Evolutionary conservation across 2,329 filamentous ascomycete species (phyloP), one percentile per base, ranked within the genome.

Genomic region (Magnaporthiopsis rhizophila): DNA sequence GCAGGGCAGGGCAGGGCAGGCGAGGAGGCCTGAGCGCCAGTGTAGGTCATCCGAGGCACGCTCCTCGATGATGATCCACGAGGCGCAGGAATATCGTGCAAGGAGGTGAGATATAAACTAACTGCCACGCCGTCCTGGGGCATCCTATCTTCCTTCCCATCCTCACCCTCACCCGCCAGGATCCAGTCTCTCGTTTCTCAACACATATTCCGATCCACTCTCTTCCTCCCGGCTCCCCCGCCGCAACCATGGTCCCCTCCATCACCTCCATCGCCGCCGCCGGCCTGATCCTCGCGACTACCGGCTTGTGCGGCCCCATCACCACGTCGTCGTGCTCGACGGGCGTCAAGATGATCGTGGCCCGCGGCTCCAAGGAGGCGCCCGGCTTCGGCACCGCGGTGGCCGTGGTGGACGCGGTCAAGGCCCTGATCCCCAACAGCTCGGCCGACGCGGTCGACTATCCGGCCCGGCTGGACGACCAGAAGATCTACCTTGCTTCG

Each of bases 391-490:
- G 75, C 24, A 69, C 70, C 8, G 71, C 73, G n/a, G 72, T 70
- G 3, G 58, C 66, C 24, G 72, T 77, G 8, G 74, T 74, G 2
- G 69, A 70, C 34, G 64, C 70, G 59, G 71, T 77, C 4, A 69
- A 71, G 61, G 62, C 69, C 15, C 57, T 65, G 13, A 66, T 76
- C 9, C 72, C 75, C 1, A 71, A 72, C 30, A 75, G 74, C 2
- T 69, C 72, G 56, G 69, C 72, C 6, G 71, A 71, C 53, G 70
- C 74, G 1, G 74, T 86, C 66, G 71, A 65, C 58, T 86, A 86
- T 69, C 83, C 87, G 38, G 87, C 87, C 65, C 86, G 86, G 6
- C 81, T 85, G 68, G 69, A 78, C 0, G 78, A 76, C 18, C 6
- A 53, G 45, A 2, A 8, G 18, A n/a, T 53, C 70, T 90, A 89